Conservation (phyloP, 1,284 basidiomycete genomes). For the Ganoderma lingzhi region DNA sequence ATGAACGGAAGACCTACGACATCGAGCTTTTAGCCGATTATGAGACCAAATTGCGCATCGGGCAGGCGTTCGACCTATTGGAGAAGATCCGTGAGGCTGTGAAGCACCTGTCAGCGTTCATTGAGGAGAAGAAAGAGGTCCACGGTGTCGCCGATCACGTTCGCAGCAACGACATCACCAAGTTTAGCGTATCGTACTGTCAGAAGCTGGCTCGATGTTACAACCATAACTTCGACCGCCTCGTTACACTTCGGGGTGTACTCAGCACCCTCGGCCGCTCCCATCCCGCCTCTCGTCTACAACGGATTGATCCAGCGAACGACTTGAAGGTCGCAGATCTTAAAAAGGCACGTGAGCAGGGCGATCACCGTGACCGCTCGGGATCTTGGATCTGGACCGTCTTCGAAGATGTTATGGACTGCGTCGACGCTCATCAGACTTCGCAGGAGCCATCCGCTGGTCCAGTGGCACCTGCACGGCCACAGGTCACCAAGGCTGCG, state of each 20-base stretch:
- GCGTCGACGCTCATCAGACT: background rate
- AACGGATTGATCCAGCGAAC: background rate
- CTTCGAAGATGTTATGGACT: background rate
- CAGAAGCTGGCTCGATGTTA: background rate
- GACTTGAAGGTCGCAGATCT: background rate
- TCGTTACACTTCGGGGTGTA: background rate
- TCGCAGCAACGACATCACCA: background rate
- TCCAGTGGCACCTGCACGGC: too few species aligned
- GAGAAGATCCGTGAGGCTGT: background rate
- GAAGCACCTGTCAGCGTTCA: background rate
- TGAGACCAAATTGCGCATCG: slow-evolving; percentile 7
- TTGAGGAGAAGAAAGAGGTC: background rate
- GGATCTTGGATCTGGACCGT: background rate
- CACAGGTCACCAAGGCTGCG: too few species aligned
- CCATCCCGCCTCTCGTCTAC: background rate
- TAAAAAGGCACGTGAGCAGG: background rate
- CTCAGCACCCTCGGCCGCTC: background rate
- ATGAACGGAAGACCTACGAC: background rate
- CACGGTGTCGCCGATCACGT: background rate
- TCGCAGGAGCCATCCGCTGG: background rate
- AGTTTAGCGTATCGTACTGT: background rate
- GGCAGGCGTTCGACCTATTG: slow-evolving; percentile 9
- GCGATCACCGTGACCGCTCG: background rate
- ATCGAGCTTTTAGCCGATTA: background rate
- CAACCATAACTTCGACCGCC: background rate